Evolutionary conservation across 306 rosid species (phyloP).

Genomic region (Casuarina equisetifolia): DNA sequence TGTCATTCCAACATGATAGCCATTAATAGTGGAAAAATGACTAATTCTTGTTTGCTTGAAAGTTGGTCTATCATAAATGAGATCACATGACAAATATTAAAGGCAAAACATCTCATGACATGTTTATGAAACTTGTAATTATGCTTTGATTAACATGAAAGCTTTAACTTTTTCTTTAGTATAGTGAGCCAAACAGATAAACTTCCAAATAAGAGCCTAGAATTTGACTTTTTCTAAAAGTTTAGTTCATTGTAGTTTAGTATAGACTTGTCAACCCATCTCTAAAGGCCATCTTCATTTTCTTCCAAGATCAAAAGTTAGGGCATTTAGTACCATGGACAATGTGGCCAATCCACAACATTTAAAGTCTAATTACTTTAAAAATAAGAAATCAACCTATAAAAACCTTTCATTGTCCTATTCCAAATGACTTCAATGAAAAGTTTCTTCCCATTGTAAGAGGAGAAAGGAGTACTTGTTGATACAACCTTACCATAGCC

Average conservation of each 20-base stretch:
- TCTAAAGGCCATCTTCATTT: slow-evolving; percentile 99
- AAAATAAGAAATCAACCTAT: slow-evolving; percentile 67
- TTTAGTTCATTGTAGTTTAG: slow-evolving; percentile 71
- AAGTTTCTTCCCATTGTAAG: slow-evolving; percentile 85
- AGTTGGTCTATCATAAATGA: slow-evolving; percentile 78
- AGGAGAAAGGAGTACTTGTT: slow-evolving; percentile 80
- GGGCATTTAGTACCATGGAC: slow-evolving; percentile 91
- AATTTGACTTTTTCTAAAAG: slow-evolving; percentile 75
- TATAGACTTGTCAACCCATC: slow-evolving; percentile 99
- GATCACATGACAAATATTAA: slow-evolving; percentile 77
- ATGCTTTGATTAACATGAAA: slow-evolving; percentile 60
- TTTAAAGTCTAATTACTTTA: slow-evolving; percentile 88
- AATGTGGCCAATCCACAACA: slow-evolving; percentile 91
- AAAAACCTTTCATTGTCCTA: slow-evolving; percentile 91
- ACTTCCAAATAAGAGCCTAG: slow-evolving; percentile 83
- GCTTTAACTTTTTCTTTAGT: slow-evolving; percentile 96
- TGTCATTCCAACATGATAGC: no score
- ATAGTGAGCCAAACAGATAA: slow-evolving; percentile 85
- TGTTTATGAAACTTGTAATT: slow-evolving; percentile 65
- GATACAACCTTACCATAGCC: slow-evolving; percentile 85
- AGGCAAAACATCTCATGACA: slow-evolving; percentile 58
- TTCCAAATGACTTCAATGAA: slow-evolving; percentile 67
- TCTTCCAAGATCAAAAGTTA: slow-evolving; percentile 89
- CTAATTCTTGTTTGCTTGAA: slow-evolving; percentile 89
- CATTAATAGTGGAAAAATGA: slow-evolving; percentile 44